Evolutionary conservation across 2,329 filamentous ascomycete species (phyloP).

Genomic region (Hymenoscyphus occultus): DNA sequence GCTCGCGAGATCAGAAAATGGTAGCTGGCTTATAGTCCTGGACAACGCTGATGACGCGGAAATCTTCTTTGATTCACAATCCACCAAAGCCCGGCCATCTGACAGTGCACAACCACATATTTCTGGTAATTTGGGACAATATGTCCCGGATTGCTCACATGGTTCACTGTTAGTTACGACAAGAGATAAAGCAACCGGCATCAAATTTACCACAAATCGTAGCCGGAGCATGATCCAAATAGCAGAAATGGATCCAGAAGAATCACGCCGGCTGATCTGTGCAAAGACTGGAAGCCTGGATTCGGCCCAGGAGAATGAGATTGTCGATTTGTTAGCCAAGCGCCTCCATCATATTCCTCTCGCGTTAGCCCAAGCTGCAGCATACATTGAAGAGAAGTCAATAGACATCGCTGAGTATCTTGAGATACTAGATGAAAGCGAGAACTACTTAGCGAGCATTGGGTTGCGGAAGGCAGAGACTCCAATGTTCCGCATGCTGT

Average conservation of each 20-base stretch:
- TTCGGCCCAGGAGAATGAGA: neutral
- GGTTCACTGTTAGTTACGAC: neutral
- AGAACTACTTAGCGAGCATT: neutral
- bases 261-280: neutral
- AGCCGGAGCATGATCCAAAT: neutral
- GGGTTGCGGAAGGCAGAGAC: neutral
- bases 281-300: neutral
- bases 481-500: neutral
- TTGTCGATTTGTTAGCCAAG: neutral
- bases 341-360: neutral
- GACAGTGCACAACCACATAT: too few relatives aligned
- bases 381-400: neutral
- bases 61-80: conserved; percentile 9
- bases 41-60: conserved; percentile 23
- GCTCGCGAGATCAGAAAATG: conserved; percentile 14
- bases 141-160: neutral
- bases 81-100: too few relatives aligned
- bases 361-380: neutral
- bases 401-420: neutral
- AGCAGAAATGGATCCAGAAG: neutral
- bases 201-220: neutral
- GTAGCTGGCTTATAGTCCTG: conserved; percentile 22
- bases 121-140: neutral
- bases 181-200: neutral
- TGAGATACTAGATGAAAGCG: neutral